Conservation (phyloP, 2,329 filamentous ascomycete genomes). For the Ceratocystis variospora region DNA sequence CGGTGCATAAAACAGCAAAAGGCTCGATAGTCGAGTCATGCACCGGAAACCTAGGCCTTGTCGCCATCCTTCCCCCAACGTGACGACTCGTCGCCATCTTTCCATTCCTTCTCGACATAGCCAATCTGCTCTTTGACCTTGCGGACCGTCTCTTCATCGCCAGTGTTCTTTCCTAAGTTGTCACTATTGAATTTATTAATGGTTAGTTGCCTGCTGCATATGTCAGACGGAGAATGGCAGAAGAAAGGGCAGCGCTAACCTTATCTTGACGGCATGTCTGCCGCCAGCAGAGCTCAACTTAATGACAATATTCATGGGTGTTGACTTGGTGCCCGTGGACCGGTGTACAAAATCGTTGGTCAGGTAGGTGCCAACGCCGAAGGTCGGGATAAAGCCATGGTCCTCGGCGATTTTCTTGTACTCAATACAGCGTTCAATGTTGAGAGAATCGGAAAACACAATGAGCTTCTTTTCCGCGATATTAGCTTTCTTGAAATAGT, state of each 20-base stretch:
- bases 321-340: conserved; percentile 65
- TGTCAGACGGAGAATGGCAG: conserved; percentile 10
- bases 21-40: neutral
- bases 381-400: conserved; percentile 69
- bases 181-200: conserved; percentile 33
- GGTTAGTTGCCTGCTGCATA: conserved; percentile 14
- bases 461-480: conserved; percentile 74
- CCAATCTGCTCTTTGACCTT: conserved; percentile 75
- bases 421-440: conserved; percentile 78
- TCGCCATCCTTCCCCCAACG: conserved; percentile 54
- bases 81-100: conserved; percentile 66
- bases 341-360: conserved; percentile 82
- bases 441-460: conserved; percentile 89
- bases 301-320: conserved; percentile 93
- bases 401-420: conserved; percentile 76
- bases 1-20: neutral
- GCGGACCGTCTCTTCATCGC: conserved; percentile 62
- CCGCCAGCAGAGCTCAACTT: conserved; percentile 80
- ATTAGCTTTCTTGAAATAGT: conserved; percentile 64
- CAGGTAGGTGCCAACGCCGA: conserved; percentile 89
- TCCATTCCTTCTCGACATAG: conserved; percentile 76
- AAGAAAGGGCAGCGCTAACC: conserved; percentile 24
- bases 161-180: conserved; percentile 89
- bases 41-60: conserved; percentile 15
- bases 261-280: conserved; percentile 80